Conservation (phyloP, 805 yeast species). For the Lipomyces mesembrius region DNA sequence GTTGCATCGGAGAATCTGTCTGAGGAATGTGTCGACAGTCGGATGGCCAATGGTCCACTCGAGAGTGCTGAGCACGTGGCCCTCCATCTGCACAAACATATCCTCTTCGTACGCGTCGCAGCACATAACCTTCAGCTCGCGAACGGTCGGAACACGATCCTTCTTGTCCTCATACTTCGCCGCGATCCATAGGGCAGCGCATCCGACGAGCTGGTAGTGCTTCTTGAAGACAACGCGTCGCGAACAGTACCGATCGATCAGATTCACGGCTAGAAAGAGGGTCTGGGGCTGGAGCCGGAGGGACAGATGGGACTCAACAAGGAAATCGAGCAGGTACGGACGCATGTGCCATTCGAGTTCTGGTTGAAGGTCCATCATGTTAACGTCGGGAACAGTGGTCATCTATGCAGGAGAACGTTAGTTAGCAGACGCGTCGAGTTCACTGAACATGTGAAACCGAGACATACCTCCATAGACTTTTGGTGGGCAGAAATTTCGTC, state of each 20-base stretch:
- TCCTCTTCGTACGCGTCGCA: conserved; percentile 65
- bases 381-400: conserved; percentile 54
- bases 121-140: conserved; percentile 73
- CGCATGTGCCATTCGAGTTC: conserved; percentile 78
- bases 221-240: conserved; percentile 81
- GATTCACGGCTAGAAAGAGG: conserved; percentile 68
- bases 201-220: conserved; percentile 87
- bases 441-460: not conserved
- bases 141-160: conserved; percentile 71
- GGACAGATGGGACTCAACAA: conserved; percentile 66
- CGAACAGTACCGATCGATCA: conserved; percentile 90
- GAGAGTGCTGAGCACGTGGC: conserved; percentile 70
- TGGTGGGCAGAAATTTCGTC: conserved; percentile 47
- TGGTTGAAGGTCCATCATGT: conserved; percentile 84
- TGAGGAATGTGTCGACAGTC: conserved; percentile 54
- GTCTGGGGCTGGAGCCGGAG: conserved; percentile 68
- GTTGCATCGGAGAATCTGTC: conserved; percentile 31
- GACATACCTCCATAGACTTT: conserved; percentile 43
- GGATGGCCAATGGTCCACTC: conserved; percentile 77
- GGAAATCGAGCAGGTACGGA: conserved; percentile 74
- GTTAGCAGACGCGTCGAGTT: not conserved
- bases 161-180: conserved; percentile 81
- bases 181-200: conserved; percentile 91
- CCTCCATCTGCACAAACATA: conserved; percentile 75
- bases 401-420: not conserved